Conservation (phyloP, 306 rosid species). For the Pyrus pyrifolia region DNA sequence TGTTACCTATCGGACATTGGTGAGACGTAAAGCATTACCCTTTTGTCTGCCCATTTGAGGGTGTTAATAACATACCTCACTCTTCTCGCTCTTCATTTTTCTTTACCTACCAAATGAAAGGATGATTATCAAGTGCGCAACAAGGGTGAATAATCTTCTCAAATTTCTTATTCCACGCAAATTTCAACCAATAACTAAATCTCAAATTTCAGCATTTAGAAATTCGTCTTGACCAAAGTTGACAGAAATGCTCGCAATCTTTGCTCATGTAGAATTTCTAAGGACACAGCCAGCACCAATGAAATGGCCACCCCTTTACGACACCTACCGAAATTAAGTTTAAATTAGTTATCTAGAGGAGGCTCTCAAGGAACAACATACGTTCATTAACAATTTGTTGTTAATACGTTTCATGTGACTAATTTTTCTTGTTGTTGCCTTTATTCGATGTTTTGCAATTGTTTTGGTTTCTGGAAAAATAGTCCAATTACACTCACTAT, state of each 20-base stretch:
- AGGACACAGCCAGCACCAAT: no score
- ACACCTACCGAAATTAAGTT: no score
- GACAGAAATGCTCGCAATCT: no score
- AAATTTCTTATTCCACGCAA: no score
- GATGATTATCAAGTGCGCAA: no score
- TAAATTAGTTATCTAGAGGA: no score
- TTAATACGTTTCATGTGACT: neutral
- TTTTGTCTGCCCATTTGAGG: neutral
- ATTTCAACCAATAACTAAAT: no score
- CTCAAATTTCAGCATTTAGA: no score
- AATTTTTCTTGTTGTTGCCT: neutral
- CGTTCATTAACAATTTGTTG: neutral
- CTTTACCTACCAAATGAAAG: neutral
- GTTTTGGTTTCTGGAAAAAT: neutral
- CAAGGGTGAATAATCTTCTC: no score
- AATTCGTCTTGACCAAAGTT: no score
- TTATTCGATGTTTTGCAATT: neutral
- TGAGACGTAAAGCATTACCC: neutral
- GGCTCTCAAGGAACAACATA: neutral
- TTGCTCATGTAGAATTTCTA: no score
- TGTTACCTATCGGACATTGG: neutral
- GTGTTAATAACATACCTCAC: neutral
- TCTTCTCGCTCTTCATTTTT: neutral
- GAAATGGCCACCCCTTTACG: no score
- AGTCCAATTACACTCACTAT: neutral